These are phyloP conservation scores for Detonula confervacea DNA, from an alignment of 352 stramenopile species.

Conservation along the genomic window DNA sequence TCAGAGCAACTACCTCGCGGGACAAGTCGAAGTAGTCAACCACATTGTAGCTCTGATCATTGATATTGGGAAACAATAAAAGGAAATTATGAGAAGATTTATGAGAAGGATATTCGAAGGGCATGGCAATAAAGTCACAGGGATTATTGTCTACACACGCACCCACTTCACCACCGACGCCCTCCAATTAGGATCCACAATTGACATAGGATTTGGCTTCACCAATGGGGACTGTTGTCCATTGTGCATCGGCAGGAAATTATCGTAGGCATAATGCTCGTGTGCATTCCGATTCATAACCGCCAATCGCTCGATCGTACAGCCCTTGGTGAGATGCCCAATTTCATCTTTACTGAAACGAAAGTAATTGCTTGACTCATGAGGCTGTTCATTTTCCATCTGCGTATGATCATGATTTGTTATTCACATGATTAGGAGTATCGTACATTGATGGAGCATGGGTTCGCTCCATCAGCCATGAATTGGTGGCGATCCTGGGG, in stretches of 20 bases:
- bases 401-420: neutral
- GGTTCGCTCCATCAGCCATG: neutral
- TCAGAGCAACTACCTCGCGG: constrained; percentile 65
- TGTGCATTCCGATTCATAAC: constrained; percentile 13
- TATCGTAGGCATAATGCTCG: constrained; percentile 12
- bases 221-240: neutral
- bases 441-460: too few relatives aligned
- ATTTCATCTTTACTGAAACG: constrained; percentile 20
- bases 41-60: constrained; percentile 57
- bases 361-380: constrained; percentile 7
- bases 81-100: neutral
- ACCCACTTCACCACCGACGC: constrained; percentile 62
- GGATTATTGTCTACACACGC: neutral
- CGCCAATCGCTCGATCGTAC: constrained; percentile 12
- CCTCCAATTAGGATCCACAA: constrained; percentile 12
- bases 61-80: neutral
- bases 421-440: neutral
- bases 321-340: constrained; percentile 8
- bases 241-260: constrained; percentile 2
- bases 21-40: constrained; percentile 74
- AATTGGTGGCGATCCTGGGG: neutral
- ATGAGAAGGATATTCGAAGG: neutral
- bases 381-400: constrained; percentile 6
- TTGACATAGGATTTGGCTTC: neutral
- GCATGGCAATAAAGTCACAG: neutral